Percentiles rank a stretch among this genome's conserved stretches.
Evolutionary conservation across 2,329 filamentous ascomycete genomes (phyloP).

Genomic region (Pseudogymnoascus verrucosus): DNA sequence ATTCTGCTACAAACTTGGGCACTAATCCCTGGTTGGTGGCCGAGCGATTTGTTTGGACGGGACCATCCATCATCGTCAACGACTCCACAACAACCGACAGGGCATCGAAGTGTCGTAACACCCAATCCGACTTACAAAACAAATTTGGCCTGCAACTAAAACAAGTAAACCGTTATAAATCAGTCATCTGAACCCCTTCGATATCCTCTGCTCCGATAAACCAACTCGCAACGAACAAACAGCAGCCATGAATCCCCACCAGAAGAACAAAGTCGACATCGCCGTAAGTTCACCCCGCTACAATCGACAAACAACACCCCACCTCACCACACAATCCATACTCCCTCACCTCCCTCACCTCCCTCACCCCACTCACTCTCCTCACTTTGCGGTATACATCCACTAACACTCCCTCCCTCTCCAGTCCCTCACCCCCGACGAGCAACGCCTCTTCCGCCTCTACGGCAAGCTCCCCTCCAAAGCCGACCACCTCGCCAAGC

Average conservation of each 20-base stretch:
- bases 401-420: not conserved
- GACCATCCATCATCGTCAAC: conserved; percentile 1
- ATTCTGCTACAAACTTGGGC: not conserved
- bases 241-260: conserved; percentile 76
- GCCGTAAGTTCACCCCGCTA: conserved; percentile 55
- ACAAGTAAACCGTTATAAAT: not conserved
- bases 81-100: conserved; percentile 4
- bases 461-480: conserved; percentile 97
- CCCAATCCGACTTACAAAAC: conserved; percentile 4
- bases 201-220: not conserved
- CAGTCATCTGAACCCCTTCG: not conserved
- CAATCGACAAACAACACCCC: not conserved
- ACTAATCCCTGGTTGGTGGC: not conserved
- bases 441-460: conserved; percentile 91
- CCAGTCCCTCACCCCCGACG: conserved; percentile 85
- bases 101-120: not conserved
- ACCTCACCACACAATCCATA: not conserved
- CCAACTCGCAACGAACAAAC: not conserved
- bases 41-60: conserved; percentile 6
- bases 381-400: too few species aligned
- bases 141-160: not conserved
- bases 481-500: conserved; percentile 92
- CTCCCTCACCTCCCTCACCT: not conserved
- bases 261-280: conserved; percentile 98
- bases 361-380: too few species aligned